Evolutionary conservation across 2,329 filamentous ascomycete species (phyloP), one percentile per base, ranked within the genome.

Genomic region (Stagonosporopsis vannaccii): DNA sequence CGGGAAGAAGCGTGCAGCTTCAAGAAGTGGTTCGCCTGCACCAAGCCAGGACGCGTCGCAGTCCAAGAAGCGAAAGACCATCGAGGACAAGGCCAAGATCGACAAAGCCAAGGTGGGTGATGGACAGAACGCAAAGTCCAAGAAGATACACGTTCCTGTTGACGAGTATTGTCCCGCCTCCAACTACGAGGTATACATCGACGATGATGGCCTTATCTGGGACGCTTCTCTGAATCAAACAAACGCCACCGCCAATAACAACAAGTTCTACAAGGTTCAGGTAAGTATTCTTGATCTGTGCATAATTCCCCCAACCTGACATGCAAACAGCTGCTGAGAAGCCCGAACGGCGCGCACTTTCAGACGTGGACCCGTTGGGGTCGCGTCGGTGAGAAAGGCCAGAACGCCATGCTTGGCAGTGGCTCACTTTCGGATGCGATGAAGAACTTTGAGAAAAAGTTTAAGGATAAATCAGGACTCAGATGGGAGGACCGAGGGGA

Each of bases 151-250:
- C 6, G 73, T 84, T 22, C 78, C 80, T 1, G 68, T 85, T 2
- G 83, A 85, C 55, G 79, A 82, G 37, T 70, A 63, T 15, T 81
- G 75, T 50, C 60, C 70, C 7, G 67, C 74, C 30, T 48, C 53
- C 25, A 53, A 55, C 12, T 75, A 75, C 50, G 65, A 66, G 11
- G 90, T 96, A 28, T 87, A 89, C 68, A 84, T 94, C 52, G 88
- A 88, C 58, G 76, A 83, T 1, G 75, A 83, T 35, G 85, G 86
- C 19, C 77, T 89, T 51, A 91, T 94, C 43, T 94, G 85, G 72
- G 91, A 96, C 70, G 91, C 90, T 0, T 87, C 89, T 0, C 79
- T 96, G 41, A 95, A 93, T 64, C 89, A 93, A 71, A 90, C 91
- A 11, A 90, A 92, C 63, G 80, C 90, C 0, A 77, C 80, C 0